Evolutionary conservation across 2,329 filamentous ascomycete species (phyloP).

Genomic region (Stachybotrys chartarum): DNA sequence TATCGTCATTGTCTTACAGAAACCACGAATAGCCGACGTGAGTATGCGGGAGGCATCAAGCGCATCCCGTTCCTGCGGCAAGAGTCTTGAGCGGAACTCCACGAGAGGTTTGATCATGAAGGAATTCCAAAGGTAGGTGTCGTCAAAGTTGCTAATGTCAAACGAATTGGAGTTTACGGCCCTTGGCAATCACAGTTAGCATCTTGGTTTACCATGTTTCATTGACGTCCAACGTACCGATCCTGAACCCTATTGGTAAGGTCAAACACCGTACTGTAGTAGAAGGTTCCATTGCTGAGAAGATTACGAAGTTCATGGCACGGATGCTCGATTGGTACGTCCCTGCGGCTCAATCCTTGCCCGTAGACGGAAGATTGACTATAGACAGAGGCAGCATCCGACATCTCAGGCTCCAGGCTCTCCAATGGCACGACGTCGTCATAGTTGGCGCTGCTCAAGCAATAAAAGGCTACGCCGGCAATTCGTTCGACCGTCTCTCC

Average conservation of each 20-base stretch:
- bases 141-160: constrained; percentile 87
- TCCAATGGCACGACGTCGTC: constrained; percentile 64
- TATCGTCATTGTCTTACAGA: constrained; percentile 80
- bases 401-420: constrained; percentile 39
- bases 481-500: constrained; percentile 89
- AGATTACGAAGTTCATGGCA: constrained; percentile 89
- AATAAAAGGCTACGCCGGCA: constrained; percentile 83
- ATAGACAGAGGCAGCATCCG: constrained; percentile 41
- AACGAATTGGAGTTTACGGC: constrained; percentile 71
- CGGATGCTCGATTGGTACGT: constrained; percentile 73
- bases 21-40: constrained; percentile 90
- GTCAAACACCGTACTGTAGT: constrained; percentile 98
- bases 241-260: constrained; percentile 90
- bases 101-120: constrained; percentile 96
- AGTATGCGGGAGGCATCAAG: constrained; percentile 84
- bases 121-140: constrained; percentile 93
- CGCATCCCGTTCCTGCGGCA: constrained; percentile 64
- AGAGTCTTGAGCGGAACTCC: constrained; percentile 76
- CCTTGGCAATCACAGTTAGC: constrained; percentile 31
- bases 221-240: constrained; percentile 40
- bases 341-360: constrained; percentile 52
- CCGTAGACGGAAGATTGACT: constrained; percentile 32
- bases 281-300: constrained; percentile 88
- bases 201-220: background rate
- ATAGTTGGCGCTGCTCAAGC: constrained; percentile 78